Evolutionary conservation across 2,329 filamentous ascomycete species (phyloP).

Genomic region (Alternaria gaisen): DNA sequence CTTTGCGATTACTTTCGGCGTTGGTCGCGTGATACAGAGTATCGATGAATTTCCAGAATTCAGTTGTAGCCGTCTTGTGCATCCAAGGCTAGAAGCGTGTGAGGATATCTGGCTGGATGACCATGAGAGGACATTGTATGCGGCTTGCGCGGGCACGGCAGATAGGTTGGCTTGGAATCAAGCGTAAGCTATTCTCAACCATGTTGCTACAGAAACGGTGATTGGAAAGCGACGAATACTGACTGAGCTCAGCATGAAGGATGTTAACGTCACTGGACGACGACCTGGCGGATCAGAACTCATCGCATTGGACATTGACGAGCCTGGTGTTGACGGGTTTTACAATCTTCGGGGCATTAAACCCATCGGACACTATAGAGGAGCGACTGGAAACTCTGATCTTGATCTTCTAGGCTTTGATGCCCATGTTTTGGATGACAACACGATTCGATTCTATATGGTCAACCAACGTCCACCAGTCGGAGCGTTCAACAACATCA

Average conservation of each 20-base stretch:
- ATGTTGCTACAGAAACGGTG: not conserved
- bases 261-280: constrained; percentile 34
- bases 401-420: constrained; percentile 42
- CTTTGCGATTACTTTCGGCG: constrained; percentile 31
- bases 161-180: constrained; percentile 37
- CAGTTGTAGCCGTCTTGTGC: constrained; percentile 31
- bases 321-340: constrained; percentile 32
- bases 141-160: constrained; percentile 38
- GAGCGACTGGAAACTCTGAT: constrained; percentile 30
- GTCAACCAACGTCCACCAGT: constrained; percentile 40
- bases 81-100: constrained; percentile 39
- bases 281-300: constrained; percentile 35
- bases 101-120: constrained; percentile 46
- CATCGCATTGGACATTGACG: constrained; percentile 41
- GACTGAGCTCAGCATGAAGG: constrained; percentile 20
- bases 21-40: constrained; percentile 37
- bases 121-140: constrained; percentile 37
- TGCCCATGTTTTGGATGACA: constrained; percentile 32
- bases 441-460: constrained; percentile 40
- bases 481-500: constrained; percentile 29
- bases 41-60: constrained; percentile 42
- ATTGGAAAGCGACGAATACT: not conserved
- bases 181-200: constrained; percentile 23
- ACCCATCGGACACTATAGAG: constrained; percentile 28
- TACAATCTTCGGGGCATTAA: constrained; percentile 36